Conservation (phyloP, 1,139 yeast species). For the Scheffersomyces segobiensis region DNA sequence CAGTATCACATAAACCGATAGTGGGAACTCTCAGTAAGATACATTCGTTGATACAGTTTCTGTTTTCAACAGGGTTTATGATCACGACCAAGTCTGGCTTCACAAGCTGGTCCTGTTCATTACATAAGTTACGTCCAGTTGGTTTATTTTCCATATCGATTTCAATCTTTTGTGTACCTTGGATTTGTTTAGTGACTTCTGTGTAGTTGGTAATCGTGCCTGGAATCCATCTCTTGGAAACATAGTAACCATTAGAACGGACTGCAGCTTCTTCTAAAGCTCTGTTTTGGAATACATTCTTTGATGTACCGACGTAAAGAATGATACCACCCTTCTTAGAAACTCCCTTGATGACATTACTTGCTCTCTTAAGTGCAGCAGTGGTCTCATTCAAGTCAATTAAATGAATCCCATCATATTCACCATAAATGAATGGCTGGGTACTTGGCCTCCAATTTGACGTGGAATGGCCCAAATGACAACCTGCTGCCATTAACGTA, state of each 20-base stretch:
- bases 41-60: constrained; percentile 82
- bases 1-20: constrained; percentile 90
- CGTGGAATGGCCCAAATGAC: constrained; percentile 89
- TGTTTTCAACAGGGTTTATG: constrained; percentile 85
- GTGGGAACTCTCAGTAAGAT: constrained; percentile 84
- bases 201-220: constrained; percentile 89
- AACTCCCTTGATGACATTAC: constrained; percentile 76
- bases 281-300: constrained; percentile 65
- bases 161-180: constrained; percentile 47
- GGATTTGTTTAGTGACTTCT: constrained; percentile 74
- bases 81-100: constrained; percentile 89
- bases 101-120: constrained; percentile 49
- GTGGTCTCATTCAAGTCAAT: constrained; percentile 87
- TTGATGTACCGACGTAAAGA: constrained; percentile 80
- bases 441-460: constrained; percentile 80
- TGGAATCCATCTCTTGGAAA: constrained; percentile 88
- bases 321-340: constrained; percentile 84
- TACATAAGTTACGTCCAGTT: constrained; percentile 56
- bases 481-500: constrained; percentile 85
- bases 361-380: constrained; percentile 72
- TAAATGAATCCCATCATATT: constrained; percentile 83
- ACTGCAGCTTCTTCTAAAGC: constrained; percentile 79
- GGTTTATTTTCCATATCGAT: constrained; percentile 43
- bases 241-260: constrained; percentile 77
- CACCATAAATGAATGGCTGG: constrained; percentile 86